Evolutionary conservation across 2,329 filamentous ascomycete species (phyloP).

Genomic region (Penicillium aurantiogriseum): DNA sequence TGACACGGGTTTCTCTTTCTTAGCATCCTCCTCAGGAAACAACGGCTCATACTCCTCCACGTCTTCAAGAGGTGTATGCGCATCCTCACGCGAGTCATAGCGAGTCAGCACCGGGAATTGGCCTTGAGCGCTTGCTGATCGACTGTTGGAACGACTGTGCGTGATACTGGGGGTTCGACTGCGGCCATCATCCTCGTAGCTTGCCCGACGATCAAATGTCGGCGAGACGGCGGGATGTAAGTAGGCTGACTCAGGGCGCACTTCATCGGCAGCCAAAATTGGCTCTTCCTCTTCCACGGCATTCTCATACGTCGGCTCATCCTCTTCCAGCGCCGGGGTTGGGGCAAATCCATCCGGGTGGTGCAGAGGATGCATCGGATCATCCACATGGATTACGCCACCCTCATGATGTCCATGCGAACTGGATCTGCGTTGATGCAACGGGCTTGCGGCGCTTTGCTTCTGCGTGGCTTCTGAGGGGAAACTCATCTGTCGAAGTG

Average conservation of each 20-base stretch:
- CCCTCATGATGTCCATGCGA: constrained; percentile 21
- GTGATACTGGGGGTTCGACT: constrained; percentile 56
- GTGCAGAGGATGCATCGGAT: constrained; percentile 50
- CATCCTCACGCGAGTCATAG: constrained; percentile 55
- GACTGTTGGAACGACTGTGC: constrained; percentile 64
- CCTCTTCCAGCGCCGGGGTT: constrained; percentile 52
- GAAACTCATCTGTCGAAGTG: constrained; percentile 52
- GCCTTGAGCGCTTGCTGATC: constrained; percentile 63
- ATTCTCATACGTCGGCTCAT: constrained; percentile 45
- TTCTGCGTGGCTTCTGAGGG: constrained; percentile 47
- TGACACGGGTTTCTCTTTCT: constrained; percentile 53
- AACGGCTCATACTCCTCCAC: constrained; percentile 94
- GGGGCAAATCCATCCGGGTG: constrained; percentile 51
- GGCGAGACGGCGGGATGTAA: constrained; percentile 82
- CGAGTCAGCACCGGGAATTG: constrained; percentile 52
- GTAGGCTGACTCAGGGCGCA: constrained; percentile 66
- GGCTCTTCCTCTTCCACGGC: constrained; percentile 65
- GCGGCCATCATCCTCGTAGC: constrained; percentile 51
- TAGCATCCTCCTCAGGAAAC: constrained; percentile 75
- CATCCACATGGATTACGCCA: constrained; percentile 72
- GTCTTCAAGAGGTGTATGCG: constrained; percentile 72
- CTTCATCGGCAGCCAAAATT: constrained; percentile 85
- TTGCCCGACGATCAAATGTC: constrained; percentile 61
- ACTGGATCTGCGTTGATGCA: constrained; percentile 13
- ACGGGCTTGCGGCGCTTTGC: constrained; percentile 7